Conservation (phyloP, 1,284 basidiomycete species). For the Fomitopsis betulina region DNA sequence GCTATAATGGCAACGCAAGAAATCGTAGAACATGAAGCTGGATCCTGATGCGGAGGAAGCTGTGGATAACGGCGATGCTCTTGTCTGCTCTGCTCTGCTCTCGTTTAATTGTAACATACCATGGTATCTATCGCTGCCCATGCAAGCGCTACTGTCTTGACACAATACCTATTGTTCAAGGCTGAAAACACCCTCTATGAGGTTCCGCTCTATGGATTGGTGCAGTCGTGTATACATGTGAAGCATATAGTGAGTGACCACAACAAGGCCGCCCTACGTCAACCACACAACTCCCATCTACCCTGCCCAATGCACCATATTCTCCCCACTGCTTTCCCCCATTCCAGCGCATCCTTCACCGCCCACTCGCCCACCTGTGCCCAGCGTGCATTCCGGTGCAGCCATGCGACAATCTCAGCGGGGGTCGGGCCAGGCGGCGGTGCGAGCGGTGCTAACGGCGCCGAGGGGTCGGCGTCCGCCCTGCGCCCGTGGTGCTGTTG, state of each 20-base stretch:
- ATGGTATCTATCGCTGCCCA: too few relatives aligned
- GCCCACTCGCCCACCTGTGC: slow-evolving; percentile 54
- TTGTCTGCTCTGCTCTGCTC: too few relatives aligned
- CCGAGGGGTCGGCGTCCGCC: slow-evolving; percentile 2
- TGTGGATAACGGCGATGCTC: slow-evolving; percentile 20
- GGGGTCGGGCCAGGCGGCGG: slow-evolving; percentile 38
- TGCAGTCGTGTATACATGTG: too few relatives aligned
- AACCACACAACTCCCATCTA: slow-evolving; percentile 35
- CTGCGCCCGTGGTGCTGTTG: neutral
- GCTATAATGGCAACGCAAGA: slow-evolving; percentile 59
- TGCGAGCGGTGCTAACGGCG: slow-evolving; percentile 12
- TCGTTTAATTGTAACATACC: too few relatives aligned
- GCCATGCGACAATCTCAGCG: slow-evolving; percentile 40
- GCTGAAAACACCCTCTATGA: too few relatives aligned
- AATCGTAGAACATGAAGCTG: slow-evolving; percentile 38
- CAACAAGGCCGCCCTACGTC: slow-evolving; percentile 2
- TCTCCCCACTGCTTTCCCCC: slow-evolving; percentile 38
- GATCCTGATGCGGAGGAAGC: slow-evolving; percentile 30
- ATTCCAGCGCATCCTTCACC: slow-evolving; percentile 53
- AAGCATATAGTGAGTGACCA: neutral
- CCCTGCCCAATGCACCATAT: slow-evolving; percentile 41
- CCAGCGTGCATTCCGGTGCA: slow-evolving; percentile 59
- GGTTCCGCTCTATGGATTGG: too few relatives aligned
- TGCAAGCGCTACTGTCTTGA: too few relatives aligned
- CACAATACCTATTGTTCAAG: too few relatives aligned